Base-by-base conservation (phyloP, 768 basidiomycete species). In the Tricholoma bakamatsutake region DNA sequence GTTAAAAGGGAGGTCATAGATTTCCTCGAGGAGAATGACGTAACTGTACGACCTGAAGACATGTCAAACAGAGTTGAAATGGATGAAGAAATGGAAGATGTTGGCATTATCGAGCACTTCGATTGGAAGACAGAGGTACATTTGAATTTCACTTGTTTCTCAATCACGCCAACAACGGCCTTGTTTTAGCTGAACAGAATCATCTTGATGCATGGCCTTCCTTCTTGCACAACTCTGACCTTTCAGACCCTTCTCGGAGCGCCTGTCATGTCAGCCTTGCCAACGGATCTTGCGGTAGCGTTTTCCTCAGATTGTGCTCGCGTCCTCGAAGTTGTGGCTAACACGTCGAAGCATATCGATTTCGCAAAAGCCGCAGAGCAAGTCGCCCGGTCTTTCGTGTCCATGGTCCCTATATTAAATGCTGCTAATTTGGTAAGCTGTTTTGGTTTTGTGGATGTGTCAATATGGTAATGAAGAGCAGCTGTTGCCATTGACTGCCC, bases 121-220 rank as follows among this genome's bases (percentile, higher is more conserved):
- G 79, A 81, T 57, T 81, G 81, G 80, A 78, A 73, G 56, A 71
- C 73, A 15, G 79, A 84, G 74, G 87, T 88, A 64, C 18, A 69
- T 66, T 7, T 60, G 34, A 17, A 39, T 9, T 9, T 28, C 37
- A 9, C 7, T 11, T 21, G n/a, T 52, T 50, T 51, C 37, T 39
- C 21, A 18, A n/a, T 15, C 30, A 48, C 45, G 12, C 37, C 57
- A 35, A 37, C 47, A 21, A 37, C 28, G 28, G 31, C 48, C 47
- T 50, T 61, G 35, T 62, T 15, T 15, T 59, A 90, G 88, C 68
- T 88, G 47, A 81, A 79, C 59, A 75, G 79, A 40, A 73, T 85
- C 28, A 66, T 89, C n/a, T 62, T 88, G 52, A 81, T 79, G 0
- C 88, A 90, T 66, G 71, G 72, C 2, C 65, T 71, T 30, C 69